Base-by-base conservation (phyloP, 106 monocot species). In the Dendrobium huoshanense region DNA sequence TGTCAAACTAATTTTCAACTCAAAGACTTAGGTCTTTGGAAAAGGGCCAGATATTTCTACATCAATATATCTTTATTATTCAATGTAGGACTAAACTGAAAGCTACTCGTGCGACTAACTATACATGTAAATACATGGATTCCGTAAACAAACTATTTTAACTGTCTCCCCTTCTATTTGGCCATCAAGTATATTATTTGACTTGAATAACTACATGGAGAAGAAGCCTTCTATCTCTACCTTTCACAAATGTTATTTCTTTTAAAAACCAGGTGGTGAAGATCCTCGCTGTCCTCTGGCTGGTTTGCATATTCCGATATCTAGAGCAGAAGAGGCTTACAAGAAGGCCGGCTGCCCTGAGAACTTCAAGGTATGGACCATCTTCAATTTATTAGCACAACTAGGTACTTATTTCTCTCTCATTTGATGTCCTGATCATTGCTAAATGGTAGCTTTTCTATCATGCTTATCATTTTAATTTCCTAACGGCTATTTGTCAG, bases 211-310 rank as follows among this genome's bases (percentile, higher is more conserved):
- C 20, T 20, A n/a, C 9, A 48, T 47, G 37, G 43, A 48, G 16
- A 75, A 73, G 2, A 43, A 1, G 7, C 24, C 56, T 55, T 20
- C 33, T 22, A 42, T 43, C 25, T 41, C 13, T 79, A 13, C 8
- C 22, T 43, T 45, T 25, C 42, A 55, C 15, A 16, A 33, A 11
- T 67, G 17, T 24, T 79, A 13, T 72, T 16, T 67, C 6, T 22
- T 68, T 68, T 41, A 8, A 47, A 55, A n/a, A 11, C n/a, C 16
- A 94, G 97, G 97, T 79, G 90, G 88, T 22, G 90, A 88, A 40
- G 97, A 97, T 86, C 90, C 87, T 73, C 90, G 97, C 43, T 97
- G 97, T 81, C 94, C 97, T 77, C 49, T 91, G 81, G 77, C 75
- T 68, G 97, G 94, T 31, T 81, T 98, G 72, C 77, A 90, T 51